Conservation (phyloP, 2,329 filamentous ascomycete genomes). For the Pochonia chlamydosporia region DNA sequence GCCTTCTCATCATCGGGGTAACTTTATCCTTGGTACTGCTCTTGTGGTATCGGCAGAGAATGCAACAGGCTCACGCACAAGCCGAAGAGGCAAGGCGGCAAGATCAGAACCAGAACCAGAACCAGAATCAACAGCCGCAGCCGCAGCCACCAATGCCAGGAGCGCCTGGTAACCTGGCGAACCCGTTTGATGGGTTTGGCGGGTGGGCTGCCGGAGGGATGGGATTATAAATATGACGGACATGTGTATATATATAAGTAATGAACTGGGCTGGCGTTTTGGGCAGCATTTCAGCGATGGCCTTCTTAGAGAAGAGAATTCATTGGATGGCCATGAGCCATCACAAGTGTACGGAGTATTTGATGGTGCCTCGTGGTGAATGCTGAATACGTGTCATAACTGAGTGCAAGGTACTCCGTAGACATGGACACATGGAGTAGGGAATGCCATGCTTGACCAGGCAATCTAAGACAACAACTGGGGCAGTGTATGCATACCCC, state of each 20-base stretch:
- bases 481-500: too few species aligned
- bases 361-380: too few species aligned
- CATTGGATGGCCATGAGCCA: not conserved
- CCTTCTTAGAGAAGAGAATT: conserved; percentile 1
- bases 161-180: conserved; percentile 3
- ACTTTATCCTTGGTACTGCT: conserved; percentile 69
- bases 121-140: not conserved
- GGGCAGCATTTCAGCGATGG: conserved; percentile 10
- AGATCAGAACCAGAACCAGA: conserved; percentile 22
- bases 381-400: too few species aligned
- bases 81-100: conserved; percentile 25
- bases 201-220: conserved; percentile 31
- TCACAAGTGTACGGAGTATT: not conserved
- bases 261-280: conserved; percentile 12
- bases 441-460: too few species aligned
- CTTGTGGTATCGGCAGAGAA: conserved; percentile 73
- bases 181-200: conserved; percentile 22
- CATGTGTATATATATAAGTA: conserved; percentile 9
- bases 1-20: conserved; percentile 73
- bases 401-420: too few species aligned
- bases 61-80: conserved; percentile 51
- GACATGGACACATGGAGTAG: too few species aligned
- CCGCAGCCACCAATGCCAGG: conserved; percentile 1
- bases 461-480: too few species aligned
- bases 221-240: conserved; percentile 19